Conservation (phyloP, 2,329 filamentous ascomycete species). For the Fusarium mexicanum region DNA sequence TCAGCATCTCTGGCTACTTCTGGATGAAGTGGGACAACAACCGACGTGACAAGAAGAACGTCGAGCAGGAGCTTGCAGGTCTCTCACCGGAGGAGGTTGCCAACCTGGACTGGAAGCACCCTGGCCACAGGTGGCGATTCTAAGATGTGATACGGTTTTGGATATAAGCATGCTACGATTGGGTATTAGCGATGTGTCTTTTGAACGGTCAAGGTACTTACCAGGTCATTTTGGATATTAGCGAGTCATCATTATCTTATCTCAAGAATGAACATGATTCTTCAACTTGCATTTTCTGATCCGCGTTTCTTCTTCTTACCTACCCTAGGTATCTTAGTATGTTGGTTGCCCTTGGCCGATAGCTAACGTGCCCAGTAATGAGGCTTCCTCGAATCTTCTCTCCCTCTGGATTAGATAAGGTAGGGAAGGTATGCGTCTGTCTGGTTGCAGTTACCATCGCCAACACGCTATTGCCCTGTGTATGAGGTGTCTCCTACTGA, state of each 20-base stretch:
- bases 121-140: constrained; percentile 68
- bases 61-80: constrained; percentile 66
- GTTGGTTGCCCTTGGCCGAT: neutral
- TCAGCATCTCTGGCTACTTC: constrained; percentile 57
- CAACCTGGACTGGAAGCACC: constrained; percentile 74
- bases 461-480: too few species aligned
- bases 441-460: too few species aligned
- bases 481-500: neutral
- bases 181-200: constrained; percentile 7
- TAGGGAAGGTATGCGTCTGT: too few species aligned
- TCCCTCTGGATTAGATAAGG: too few species aligned
- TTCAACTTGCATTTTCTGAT: neutral
- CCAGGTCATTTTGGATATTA: constrained; percentile 7
- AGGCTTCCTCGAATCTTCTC: too few species aligned
- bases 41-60: constrained; percentile 62
- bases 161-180: neutral
- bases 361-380: neutral
- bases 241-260: neutral
- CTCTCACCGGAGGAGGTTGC: constrained; percentile 63
- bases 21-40: constrained; percentile 74
- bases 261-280: constrained; percentile 11
- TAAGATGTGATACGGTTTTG: neutral
- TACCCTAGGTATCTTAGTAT: neutral
- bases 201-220: neutral
- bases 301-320: neutral